Percentiles rank a stretch among this genome's conserved stretches.
Conservation (phyloP, 2,329 filamentous ascomycete genomes). For the Ophiocordyceps polyrhachis-furcata region DNA sequence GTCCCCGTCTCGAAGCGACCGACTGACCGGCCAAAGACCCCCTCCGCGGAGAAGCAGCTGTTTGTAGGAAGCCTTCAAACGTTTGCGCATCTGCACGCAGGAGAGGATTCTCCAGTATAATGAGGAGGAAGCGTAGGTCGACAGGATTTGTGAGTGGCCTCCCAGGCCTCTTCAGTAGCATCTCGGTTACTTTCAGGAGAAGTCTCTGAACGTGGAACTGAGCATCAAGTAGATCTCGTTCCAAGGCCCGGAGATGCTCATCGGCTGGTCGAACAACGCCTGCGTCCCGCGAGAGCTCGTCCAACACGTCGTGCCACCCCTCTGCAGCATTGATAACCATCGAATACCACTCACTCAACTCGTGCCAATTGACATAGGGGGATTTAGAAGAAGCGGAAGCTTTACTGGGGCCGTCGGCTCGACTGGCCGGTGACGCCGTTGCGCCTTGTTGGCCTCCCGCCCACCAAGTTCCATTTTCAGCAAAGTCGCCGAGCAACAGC, state of each 20-base stretch:
- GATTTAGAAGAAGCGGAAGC: constrained; percentile 17
- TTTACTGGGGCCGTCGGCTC: constrained; percentile 1
- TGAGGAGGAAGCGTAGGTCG: constrained; percentile 59
- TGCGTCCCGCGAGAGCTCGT: constrained; percentile 21
- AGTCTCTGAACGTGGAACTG: constrained; percentile 51
- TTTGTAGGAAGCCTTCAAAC: constrained; percentile 22
- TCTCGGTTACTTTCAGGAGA: constrained; percentile 62
- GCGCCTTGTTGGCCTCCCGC: constrained; percentile 35
- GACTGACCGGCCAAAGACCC: constrained; percentile 6
- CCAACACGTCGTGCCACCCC: constrained; percentile 43
- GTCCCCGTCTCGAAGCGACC: constrained; percentile 17
- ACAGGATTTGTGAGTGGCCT: constrained; percentile 47
- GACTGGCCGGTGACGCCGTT: background rate
- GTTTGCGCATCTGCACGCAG: constrained; percentile 30
- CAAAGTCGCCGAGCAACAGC: constrained; percentile 53
- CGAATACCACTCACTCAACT: constrained; percentile 58
- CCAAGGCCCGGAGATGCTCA: constrained; percentile 22
- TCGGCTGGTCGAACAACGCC: constrained; percentile 15
- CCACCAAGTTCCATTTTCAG: constrained; percentile 74
- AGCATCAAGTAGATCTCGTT: constrained; percentile 30
- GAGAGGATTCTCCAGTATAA: constrained; percentile 63
- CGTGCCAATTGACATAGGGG: constrained; percentile 57
- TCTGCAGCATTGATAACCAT: constrained; percentile 47
- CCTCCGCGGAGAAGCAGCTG: constrained; percentile 2
- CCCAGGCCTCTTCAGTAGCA: constrained; percentile 61